Base-by-base conservation (phyloP, 495 filamentous ascomycete species). In the Xylaria longipes region DNA sequence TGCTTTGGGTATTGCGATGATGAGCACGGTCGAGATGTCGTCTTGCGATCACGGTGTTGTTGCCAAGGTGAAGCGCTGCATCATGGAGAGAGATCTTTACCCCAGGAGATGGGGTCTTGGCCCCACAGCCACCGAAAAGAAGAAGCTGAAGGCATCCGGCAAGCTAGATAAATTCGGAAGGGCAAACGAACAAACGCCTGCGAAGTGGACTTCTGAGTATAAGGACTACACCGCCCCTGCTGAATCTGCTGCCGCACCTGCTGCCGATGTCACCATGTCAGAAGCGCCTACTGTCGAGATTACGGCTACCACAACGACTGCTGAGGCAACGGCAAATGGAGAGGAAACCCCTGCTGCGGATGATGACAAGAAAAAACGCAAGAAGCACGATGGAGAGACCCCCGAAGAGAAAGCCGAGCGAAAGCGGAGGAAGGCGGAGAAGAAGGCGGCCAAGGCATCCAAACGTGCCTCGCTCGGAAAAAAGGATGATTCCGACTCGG, bases 61-160 rank as follows among this genome's bases (percentile, higher is more conserved):
- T 57, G 96, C 97, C 64, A 97, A 97, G 86, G 91, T 98, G 79
- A 98, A 98, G 90, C 90, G 96, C 68, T 94, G 93, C 81, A 99
- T 99, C 82, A 98, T 99, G 96, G 97, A 99, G 84, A 93, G 96
- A 72, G 95, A 98, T 79, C 86, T 97, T 15, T 99, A 99, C 86
- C 95, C 95, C 69, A 88, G 93, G 79, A 84, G 94, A 85, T 99
- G 96, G 96, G 97, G 97, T 63, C 82, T 97, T 74, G 96, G 96
- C 56, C 95, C 95, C 50, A 89, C 93, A 68, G 95, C 96, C 35
- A 76, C 91, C 52, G 92, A 97, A 84, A 99, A 99, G 90, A 98
- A 98, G 91, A 97, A 98, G 89, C 89, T 99, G 84, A 98, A 98
- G 88, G 92, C 92, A n/a, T 91, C 91, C 73, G 96, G 96, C 80